phyloP scores from a whole-genome alignment of 2,329 filamentous ascomycete genomes.

The Calonectria pauciramosa region DNA sequence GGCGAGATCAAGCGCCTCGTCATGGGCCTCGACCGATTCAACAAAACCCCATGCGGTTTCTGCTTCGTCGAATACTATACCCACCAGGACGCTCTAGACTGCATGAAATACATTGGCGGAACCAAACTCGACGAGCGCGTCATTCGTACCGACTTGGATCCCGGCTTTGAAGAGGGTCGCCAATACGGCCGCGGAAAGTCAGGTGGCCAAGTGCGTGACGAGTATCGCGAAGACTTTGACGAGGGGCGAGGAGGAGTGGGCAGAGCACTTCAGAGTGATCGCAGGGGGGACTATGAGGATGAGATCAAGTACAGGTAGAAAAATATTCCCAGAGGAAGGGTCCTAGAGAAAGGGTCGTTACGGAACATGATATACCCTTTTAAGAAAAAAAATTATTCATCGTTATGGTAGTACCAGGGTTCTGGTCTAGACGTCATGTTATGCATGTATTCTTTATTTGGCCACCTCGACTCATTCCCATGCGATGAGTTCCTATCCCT shows the following conservation, averaged over 20 bases:
- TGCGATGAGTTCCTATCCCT: constrained; percentile 36
- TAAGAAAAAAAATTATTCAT: constrained; percentile 21
- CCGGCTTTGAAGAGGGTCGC: constrained; percentile 94
- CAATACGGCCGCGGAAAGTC: constrained; percentile 97
- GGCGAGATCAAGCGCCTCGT: constrained; percentile 98
- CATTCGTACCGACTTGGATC: constrained; percentile 94
- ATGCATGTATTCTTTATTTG: constrained; percentile 5
- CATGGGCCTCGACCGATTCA: constrained; percentile 97
- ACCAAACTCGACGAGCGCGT: constrained; percentile 98
- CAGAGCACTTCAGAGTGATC: constrained; percentile 76
- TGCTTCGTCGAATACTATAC: constrained; percentile 99
- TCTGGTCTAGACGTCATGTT: constrained; percentile 21
- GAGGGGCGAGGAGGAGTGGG: constrained; percentile 93
- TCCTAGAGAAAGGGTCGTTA: constrained; percentile 19
- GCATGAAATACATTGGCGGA: constrained; percentile 98
- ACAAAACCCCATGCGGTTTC: constrained; percentile 98
- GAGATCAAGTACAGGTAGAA: constrained; percentile 41
- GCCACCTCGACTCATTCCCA: constrained; percentile 1
- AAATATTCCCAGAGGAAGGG: background rate
- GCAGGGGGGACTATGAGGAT: constrained; percentile 58
- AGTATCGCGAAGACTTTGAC: constrained; percentile 97
- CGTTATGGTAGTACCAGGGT: constrained; percentile 18
- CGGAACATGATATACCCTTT: constrained; percentile 47
- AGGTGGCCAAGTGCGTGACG: constrained; percentile 95
- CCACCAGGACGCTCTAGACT: constrained; percentile 96